These are phyloP conservation scores for Zymoseptoria passerinii DNA, from an alignment of 2,329 filamentous ascomycete genomes.

Conservation along the genomic window DNA sequence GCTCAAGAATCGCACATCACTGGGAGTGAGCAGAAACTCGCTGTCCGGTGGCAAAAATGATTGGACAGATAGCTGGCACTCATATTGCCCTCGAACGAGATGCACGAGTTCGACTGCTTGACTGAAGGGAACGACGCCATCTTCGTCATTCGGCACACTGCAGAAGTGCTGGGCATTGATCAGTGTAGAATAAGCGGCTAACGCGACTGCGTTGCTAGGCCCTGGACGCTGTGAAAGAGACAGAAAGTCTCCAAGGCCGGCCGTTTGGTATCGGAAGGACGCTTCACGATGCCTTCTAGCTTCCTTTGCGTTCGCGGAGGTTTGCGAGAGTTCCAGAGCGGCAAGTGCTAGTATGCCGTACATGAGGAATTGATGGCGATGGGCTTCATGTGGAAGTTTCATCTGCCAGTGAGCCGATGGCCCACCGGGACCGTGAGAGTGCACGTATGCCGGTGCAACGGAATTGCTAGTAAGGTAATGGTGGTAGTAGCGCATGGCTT, in stretches of 20 bases:
- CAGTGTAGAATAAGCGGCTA: constrained; percentile 8
- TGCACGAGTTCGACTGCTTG: constrained; percentile 4
- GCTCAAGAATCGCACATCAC: constrained; percentile 5
- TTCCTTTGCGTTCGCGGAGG: background rate
- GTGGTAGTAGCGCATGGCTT: constrained; percentile 5
- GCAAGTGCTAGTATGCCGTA: constrained; percentile 6
- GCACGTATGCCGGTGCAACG: constrained; percentile 4
- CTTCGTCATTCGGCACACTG: background rate
- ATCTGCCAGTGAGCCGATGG: background rate
- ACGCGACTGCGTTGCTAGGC: constrained; percentile 6
- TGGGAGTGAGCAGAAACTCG: constrained; percentile 6
- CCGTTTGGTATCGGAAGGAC: constrained; percentile 4
- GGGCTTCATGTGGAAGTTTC: constrained; percentile 6
- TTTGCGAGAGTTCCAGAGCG: constrained; percentile 5
- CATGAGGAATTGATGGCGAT: constrained; percentile 8
- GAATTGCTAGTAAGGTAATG: constrained; percentile 2
- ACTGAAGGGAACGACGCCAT: constrained; percentile 1
- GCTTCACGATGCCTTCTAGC: constrained; percentile 4
- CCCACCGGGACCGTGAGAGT: background rate
- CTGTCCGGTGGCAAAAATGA: constrained; percentile 5
- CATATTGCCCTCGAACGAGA: constrained; percentile 5
- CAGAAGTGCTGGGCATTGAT: constrained; percentile 7
- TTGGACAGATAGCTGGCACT: constrained; percentile 6
- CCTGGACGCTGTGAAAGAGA: constrained; percentile 5
- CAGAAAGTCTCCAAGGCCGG: constrained; percentile 7